phyloP scores from a whole-genome alignment of 2,329 filamentous ascomycete species.

The Sclerotinia glacialis region DNA sequence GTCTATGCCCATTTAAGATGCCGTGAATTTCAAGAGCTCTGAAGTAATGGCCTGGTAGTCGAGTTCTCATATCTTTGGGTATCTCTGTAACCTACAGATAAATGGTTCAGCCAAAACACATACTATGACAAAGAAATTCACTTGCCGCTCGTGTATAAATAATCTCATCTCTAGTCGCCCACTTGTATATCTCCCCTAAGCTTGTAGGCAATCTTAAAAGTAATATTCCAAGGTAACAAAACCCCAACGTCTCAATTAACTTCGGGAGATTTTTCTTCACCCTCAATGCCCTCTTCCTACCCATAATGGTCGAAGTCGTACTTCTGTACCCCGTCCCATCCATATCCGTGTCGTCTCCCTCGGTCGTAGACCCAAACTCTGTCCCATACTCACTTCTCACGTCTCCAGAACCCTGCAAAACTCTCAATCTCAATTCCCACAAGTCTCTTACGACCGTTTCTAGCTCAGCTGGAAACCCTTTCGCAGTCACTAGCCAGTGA shows the following conservation, averaged over 20 bases:
- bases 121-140: conserved; percentile 17
- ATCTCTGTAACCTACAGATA: conserved; percentile 53
- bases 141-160: conserved; percentile 67
- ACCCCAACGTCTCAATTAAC: conserved; percentile 69
- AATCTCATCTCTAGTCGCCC: conserved; percentile 65
- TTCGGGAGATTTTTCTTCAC: conserved; percentile 51
- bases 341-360: conserved; percentile 41
- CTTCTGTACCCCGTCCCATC: conserved; percentile 41
- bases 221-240: conserved; percentile 78
- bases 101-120: neutral
- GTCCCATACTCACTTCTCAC: conserved; percentile 38
- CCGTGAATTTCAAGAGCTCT: conserved; percentile 53
- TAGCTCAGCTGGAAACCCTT: conserved; percentile 67
- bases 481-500: conserved; percentile 65
- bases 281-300: conserved; percentile 26
- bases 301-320: conserved; percentile 48
- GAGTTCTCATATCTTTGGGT: conserved; percentile 62
- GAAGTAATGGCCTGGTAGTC: conserved; percentile 61
- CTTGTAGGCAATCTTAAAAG: conserved; percentile 75
- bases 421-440: conserved; percentile 61
- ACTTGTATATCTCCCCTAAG: conserved; percentile 68
- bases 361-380: conserved; percentile 41
- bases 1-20: conserved; percentile 50
- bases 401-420: conserved; percentile 44
- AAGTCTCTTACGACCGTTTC: conserved; percentile 79